phyloP scores from a whole-genome alignment of 2,329 filamentous ascomycete genomes.

The Colletotrichum nymphaeae region DNA sequence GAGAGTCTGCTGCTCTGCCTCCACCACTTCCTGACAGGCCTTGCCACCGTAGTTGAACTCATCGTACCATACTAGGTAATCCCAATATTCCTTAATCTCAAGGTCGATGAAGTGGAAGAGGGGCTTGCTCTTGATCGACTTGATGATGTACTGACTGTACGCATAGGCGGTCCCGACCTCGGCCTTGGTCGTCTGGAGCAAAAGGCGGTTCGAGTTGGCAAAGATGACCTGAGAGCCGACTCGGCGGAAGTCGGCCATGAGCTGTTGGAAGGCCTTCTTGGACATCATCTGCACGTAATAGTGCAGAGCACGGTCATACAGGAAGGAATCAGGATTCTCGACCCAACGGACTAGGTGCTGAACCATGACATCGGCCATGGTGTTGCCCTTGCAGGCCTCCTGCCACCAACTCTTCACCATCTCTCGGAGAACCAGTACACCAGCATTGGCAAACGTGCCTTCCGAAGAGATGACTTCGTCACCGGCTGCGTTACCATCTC shows the following conservation, averaged over 20 bases:
- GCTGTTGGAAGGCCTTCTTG: slow-evolving; percentile 93
- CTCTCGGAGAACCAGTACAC: slow-evolving; percentile 89
- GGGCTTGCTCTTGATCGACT: slow-evolving; percentile 95
- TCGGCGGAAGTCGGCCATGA: slow-evolving; percentile 95
- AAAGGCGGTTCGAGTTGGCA: slow-evolving; percentile 86
- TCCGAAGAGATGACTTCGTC: slow-evolving; percentile 62
- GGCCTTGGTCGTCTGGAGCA: slow-evolving; percentile 95
- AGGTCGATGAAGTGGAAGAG: slow-evolving; percentile 98
- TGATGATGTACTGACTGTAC: slow-evolving; percentile 97
- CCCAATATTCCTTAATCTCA: slow-evolving; percentile 99
- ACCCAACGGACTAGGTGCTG: slow-evolving; percentile 98
- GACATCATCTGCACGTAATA: slow-evolving; percentile 99
- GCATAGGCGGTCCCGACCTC: slow-evolving; percentile 97
- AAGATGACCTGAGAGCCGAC: slow-evolving; percentile 98
- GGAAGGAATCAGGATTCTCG: slow-evolving; percentile 89
- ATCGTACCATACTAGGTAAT: slow-evolving; percentile 98
- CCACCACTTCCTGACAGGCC: slow-evolving; percentile 84
- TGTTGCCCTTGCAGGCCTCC: slow-evolving; percentile 88
- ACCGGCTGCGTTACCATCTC: slow-evolving; percentile 71
- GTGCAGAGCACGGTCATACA: slow-evolving; percentile 94
- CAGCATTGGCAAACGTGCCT: slow-evolving; percentile 87
- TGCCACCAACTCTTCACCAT: slow-evolving; percentile 99
- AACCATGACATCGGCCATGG: slow-evolving; percentile 97
- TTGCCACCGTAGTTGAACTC: slow-evolving; percentile 99
- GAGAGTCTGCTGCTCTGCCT: slow-evolving; percentile 77